Percentiles rank a stretch among this genome's conserved stretches.
phyloP scores from a whole-genome alignment of 2,329 filamentous ascomycete genomes.

The Beauveria pseudobassiana region DNA sequence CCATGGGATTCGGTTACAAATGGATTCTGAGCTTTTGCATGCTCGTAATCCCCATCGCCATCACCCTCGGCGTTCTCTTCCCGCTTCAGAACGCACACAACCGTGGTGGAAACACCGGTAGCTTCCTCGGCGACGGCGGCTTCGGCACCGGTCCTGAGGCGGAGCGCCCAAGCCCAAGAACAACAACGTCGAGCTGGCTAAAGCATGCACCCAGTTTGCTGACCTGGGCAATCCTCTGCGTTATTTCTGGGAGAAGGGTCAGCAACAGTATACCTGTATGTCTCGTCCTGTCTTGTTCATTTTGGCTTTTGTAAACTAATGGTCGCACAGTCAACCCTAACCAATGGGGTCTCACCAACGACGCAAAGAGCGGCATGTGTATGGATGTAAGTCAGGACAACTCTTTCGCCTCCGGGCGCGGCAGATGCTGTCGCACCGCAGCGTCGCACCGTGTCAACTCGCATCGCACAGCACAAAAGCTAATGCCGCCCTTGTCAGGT shows the following conservation, averaged over 20 bases:
- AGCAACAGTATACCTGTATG: conserved; percentile 39
- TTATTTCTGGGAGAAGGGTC: conserved; percentile 25
- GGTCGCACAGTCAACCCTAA: conserved; percentile 45
- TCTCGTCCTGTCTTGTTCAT: conserved; percentile 11
- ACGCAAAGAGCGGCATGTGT: conserved; percentile 35
- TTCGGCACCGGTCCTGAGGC: conserved; percentile 15
- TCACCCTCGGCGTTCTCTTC: conserved; percentile 41
- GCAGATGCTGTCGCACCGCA: neutral
- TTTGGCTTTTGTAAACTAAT: neutral
- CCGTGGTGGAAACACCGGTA: conserved; percentile 34
- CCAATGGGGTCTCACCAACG: conserved; percentile 41
- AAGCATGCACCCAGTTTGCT: conserved; percentile 35
- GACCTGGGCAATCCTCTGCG: conserved; percentile 35
- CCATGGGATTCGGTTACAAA: conserved; percentile 30
- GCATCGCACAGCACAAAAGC: neutral
- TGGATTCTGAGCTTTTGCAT: conserved; percentile 44
- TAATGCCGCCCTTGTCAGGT: conserved; percentile 28
- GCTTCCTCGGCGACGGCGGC: conserved; percentile 30
- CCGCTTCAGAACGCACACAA: conserved; percentile 38
- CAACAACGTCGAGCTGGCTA: conserved; percentile 27
- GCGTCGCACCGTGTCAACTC: conserved; percentile 2
- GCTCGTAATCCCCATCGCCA: conserved; percentile 41
- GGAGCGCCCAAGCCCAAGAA: conserved; percentile 13
- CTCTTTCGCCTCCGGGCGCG: neutral
- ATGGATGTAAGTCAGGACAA: conserved; percentile 39